Percentiles rank a stretch among this genome's conserved stretches.
Conservation (phyloP, 163 green algal genomes). For the Scenedesmus sp. region DNA sequence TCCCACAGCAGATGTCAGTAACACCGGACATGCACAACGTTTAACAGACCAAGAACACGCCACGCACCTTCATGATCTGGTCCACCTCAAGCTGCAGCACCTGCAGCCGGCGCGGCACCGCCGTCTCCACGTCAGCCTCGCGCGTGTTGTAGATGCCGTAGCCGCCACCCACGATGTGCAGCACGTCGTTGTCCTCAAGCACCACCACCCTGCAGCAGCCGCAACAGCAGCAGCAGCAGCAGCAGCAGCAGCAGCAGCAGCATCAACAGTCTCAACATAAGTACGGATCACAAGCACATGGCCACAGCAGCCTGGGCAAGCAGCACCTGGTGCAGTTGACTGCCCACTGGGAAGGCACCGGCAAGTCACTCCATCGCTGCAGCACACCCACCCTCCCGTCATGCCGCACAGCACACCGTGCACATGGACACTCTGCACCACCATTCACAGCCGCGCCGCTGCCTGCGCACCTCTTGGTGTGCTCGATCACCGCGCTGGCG, state of each 20-base stretch:
- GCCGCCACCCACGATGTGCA: slow-evolving; percentile 85
- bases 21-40: no score
- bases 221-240: not conserved
- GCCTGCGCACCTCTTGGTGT: slow-evolving; percentile 97
- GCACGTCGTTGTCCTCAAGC: slow-evolving; percentile 96
- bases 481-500: slow-evolving; percentile 95
- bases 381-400: no score
- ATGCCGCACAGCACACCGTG: not conserved
- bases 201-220: slow-evolving; percentile 86
- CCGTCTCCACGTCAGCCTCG: slow-evolving; percentile 68
- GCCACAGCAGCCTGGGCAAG: no score
- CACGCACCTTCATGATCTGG: slow-evolving; percentile 94
- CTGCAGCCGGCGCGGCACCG: slow-evolving; percentile 88
- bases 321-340: no score
- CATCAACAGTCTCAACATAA: slow-evolving; percentile 73
- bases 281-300: not conserved
- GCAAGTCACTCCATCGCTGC: no score
- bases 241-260: not conserved
- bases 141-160: slow-evolving; percentile 91
- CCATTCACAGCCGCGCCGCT: not conserved
- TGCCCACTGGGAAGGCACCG: no score
- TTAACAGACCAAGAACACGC: no score
- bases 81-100: slow-evolving; percentile 85
- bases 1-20: no score
- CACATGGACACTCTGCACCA: not conserved